Evolutionary conservation across 2,329 filamentous ascomycete genomes (phyloP), one percentile per base, ranked within the genome.

Genomic region (Claviceps sp.): DNA sequence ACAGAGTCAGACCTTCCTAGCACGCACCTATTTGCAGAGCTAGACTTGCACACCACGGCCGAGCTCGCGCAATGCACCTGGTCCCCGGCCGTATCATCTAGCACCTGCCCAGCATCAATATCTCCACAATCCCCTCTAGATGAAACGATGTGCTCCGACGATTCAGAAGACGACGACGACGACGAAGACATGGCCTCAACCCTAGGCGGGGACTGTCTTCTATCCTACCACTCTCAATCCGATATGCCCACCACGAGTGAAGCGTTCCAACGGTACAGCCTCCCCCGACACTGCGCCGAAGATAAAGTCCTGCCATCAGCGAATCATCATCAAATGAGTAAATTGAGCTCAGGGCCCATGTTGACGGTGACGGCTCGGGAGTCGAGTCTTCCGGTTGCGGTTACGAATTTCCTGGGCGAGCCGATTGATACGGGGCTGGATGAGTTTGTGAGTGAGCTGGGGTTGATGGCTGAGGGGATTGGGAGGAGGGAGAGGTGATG

Each of bases 401-500:
- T 57, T 51, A 45, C 51, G 45, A 58, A 62, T 53, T 55, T 68
- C 16, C 60, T 71, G 2, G 64, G 62, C 8, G 57, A 61, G 40
- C 68, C 67, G 2, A 62, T 65, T 43, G 67, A 69, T 47, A 61
- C 64, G 4, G 66, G 65, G 22, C 58, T 72, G 5, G 68, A 71
- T 46, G 67, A 71, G 51, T 68, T 72, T 55, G 65, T 62, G 43
- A 65, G 56, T 49, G 76, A 79, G 59, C 64, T 78, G 54, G 68
- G 72, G 50, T 78, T 75, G 74, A 74, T 79, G 61, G 72, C 71
- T 11, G 68, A 71, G 36, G 64, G 70, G 23, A 75, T 79, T 55
- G 65, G 66, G 49, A 64, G 59, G 29, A 67, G 65, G 56, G 48
- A 50, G 14, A 44, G 20, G 49, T 29, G 11, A 14, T 11, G 29